Conservation (phyloP, 495 filamentous ascomycete species). For the Aspergillus carlsbadensis region DNA sequence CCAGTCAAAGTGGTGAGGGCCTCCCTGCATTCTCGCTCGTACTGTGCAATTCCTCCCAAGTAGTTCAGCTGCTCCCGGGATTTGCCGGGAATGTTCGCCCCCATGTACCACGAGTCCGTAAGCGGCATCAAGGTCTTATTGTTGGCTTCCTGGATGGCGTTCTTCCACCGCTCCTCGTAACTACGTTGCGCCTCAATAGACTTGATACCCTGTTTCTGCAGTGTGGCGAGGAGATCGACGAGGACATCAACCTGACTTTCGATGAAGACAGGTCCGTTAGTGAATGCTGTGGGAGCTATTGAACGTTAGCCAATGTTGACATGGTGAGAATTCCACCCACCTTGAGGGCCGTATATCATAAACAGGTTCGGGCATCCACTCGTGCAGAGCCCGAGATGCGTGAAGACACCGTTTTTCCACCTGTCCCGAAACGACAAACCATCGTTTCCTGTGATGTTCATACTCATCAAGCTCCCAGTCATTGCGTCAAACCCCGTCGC, state of each 20-base stretch:
- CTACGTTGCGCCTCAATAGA: background rate
- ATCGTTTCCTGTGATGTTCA: conserved; percentile 43
- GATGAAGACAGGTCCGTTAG: conserved; percentile 50
- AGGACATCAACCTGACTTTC: conserved; percentile 56
- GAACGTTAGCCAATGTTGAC: too few species aligned
- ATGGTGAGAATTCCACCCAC: too few species aligned
- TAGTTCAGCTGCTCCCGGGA: background rate
- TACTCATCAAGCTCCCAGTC: conserved; percentile 30
- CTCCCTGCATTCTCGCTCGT: background rate
- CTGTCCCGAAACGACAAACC: conserved; percentile 39
- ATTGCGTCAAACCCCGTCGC: conserved; percentile 58
- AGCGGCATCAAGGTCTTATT: background rate
- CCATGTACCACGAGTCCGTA: background rate
- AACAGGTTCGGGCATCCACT: conserved; percentile 52
- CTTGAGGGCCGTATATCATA: conserved; percentile 48
- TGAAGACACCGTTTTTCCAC: conserved; percentile 45
- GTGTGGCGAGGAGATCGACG: conserved; percentile 32
- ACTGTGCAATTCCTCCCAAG: background rate
- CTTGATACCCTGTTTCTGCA: background rate
- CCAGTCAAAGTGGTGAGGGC: background rate
- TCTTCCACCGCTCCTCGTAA: background rate
- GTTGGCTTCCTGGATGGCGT: background rate
- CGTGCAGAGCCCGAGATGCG: conserved; percentile 48
- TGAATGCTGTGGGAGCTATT: conserved; percentile 45
- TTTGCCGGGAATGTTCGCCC: background rate